Conservation (phyloP, 768 basidiomycete species). For the Lactarius trivialis region DNA sequence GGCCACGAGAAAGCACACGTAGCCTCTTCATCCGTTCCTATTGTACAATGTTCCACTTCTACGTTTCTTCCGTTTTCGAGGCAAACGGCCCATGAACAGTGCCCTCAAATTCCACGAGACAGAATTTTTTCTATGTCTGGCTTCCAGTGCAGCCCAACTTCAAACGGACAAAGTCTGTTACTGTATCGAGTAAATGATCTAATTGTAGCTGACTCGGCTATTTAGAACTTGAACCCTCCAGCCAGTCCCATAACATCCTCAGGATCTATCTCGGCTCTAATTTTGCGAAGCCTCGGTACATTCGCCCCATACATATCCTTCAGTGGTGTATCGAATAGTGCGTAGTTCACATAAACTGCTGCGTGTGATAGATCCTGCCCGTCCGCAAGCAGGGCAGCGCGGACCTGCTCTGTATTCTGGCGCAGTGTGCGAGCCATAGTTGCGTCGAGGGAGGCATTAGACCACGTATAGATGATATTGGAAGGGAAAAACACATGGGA, state of each 20-base stretch:
- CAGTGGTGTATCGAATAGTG: constrained; percentile 16
- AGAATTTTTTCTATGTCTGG: no score
- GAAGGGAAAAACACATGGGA: constrained; percentile 6
- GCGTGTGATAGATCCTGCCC: constrained; percentile 19
- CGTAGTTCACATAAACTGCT: constrained; percentile 21
- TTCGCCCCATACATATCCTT: constrained; percentile 22
- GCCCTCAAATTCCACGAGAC: no score
- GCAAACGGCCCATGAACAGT: no score
- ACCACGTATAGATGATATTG: neutral
- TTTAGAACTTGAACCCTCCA: constrained; percentile 23
- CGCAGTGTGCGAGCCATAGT: constrained; percentile 37
- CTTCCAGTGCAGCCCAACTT: no score
- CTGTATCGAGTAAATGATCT: no score
- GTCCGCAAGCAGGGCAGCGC: constrained; percentile 18
- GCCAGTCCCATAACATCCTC: constrained; percentile 24
- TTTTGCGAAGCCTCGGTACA: constrained; percentile 6
- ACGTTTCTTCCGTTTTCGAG: no score
- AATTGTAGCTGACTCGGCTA: no score
- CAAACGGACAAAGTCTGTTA: no score
- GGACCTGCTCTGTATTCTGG: neutral
- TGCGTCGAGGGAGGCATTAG: constrained; percentile 32
- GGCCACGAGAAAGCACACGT: no score
- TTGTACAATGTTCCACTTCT: no score
- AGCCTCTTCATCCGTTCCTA: no score
- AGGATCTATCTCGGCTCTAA: constrained; percentile 18